phyloP scores from a whole-genome alignment of 306 rosid genomes.

The Trichosanthes cucumerina region DNA sequence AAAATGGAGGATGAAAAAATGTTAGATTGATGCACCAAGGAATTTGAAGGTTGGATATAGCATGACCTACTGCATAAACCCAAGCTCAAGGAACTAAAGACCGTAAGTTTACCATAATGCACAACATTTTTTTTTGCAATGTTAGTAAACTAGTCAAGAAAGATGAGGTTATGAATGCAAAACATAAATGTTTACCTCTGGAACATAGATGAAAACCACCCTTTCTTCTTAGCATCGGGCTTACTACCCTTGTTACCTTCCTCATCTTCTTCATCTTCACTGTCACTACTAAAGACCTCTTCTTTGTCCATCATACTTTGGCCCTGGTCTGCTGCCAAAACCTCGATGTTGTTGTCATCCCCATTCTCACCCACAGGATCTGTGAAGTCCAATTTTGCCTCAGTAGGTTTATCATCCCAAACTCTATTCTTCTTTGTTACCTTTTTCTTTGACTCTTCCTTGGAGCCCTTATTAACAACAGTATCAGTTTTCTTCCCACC shows the following conservation, averaged over 20 bases:
- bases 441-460: conserved; percentile 63
- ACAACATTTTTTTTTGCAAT: not conserved
- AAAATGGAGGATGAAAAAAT: not conserved
- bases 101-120: not conserved
- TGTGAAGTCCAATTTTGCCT: conserved; percentile 74
- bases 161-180: conserved; percentile 10
- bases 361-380: conserved; percentile 57
- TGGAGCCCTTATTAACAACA: conserved; percentile 50
- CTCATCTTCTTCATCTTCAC: conserved; percentile 74
- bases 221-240: conserved; percentile 81
- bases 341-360: conserved; percentile 45
- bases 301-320: conserved; percentile 98
- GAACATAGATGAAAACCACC: conserved; percentile 96
- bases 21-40: not conserved
- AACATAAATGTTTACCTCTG: conserved; percentile 50
- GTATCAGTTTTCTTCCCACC: conserved; percentile 60
- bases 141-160: not conserved
- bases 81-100: not conserved
- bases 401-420: conserved; percentile 58
- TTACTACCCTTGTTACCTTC: conserved; percentile 48
- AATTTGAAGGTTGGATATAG: not conserved
- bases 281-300: conserved; percentile 79
- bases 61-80: not conserved
- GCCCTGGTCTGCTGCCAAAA: conserved; percentile 75
- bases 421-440: conserved; percentile 78